phyloP scores from a whole-genome alignment of 1,284 basidiomycete genomes.

The Microbotryum lychnidis-dioicae region DNA sequence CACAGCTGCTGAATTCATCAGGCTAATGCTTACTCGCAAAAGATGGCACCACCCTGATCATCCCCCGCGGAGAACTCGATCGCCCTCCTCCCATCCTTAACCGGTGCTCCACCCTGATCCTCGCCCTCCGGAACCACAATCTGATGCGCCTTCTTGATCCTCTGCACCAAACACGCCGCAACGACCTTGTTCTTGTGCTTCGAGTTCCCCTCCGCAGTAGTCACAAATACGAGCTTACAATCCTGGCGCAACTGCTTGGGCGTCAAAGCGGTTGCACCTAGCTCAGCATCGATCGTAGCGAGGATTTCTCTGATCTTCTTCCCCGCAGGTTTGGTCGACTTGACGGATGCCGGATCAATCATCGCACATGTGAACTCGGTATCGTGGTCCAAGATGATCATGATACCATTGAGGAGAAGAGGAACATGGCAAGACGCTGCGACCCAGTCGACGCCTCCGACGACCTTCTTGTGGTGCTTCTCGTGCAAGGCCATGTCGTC shows the following conservation, averaged over 20 bases:
- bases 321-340: neutral
- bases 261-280: conserved; percentile 41
- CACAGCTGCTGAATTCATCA: neutral
- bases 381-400: neutral
- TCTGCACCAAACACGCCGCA: conserved; percentile 42
- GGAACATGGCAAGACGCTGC: neutral
- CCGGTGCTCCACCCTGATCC: neutral
- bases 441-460: conserved; percentile 41
- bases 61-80: conserved; percentile 28
- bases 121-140: conserved; percentile 29
- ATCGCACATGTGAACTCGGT: neutral
- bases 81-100: neutral
- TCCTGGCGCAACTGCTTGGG: conserved; percentile 37
- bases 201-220: conserved; percentile 16
- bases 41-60: conserved; percentile 38
- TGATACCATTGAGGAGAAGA: neutral
- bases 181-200: conserved; percentile 39
- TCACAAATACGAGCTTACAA: conserved; percentile 42
- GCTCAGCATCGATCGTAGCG: conserved; percentile 41
- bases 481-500: conserved; percentile 41
- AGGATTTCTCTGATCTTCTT: conserved; percentile 41
- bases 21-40: conserved; percentile 42
- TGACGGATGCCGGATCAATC: neutral
- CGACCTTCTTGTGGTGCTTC: conserved; percentile 41
- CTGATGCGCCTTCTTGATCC: conserved; percentile 42